Conservation (phyloP, 129 eudicot genomes). For the Flaveria ramosissima region DNA sequence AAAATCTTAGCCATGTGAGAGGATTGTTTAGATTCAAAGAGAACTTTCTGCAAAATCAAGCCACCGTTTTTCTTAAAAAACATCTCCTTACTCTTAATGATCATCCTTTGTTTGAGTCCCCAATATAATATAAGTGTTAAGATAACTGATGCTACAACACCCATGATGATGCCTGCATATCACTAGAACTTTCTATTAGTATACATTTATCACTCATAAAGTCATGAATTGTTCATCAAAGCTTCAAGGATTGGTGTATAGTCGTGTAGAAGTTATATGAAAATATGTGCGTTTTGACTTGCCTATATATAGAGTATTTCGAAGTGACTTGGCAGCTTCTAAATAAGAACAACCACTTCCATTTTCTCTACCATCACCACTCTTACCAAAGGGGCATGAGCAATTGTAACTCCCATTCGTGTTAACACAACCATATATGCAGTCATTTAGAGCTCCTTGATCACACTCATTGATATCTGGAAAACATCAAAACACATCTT, state of each 20-base stretch:
- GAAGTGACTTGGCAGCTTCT: background rate
- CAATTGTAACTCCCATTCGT: slow-evolving; percentile 21
- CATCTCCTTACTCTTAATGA: slow-evolving; percentile 23
- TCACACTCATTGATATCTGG: slow-evolving; percentile 30
- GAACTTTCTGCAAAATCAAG: slow-evolving; percentile 16
- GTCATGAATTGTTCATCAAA: too few relatives aligned
- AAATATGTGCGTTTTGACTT: background rate
- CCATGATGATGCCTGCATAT: slow-evolving; percentile 11
- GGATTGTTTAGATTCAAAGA: slow-evolving; percentile 24
- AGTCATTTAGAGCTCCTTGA: slow-evolving; percentile 4
- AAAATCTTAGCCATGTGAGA: slow-evolving; percentile 20
- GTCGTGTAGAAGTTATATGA: background rate
- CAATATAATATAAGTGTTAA: slow-evolving; percentile 20
- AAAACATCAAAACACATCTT: background rate
- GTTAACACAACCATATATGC: slow-evolving; percentile 15
- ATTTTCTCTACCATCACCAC: slow-evolving; percentile 21
- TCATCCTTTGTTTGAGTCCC: slow-evolving; percentile 25
- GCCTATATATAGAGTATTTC: background rate
- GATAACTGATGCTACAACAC: slow-evolving; percentile 5
- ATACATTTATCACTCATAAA: background rate
- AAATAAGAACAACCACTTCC: slow-evolving; percentile 28
- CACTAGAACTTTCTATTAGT: background rate
- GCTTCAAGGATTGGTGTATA: too few relatives aligned
- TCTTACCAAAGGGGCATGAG: slow-evolving; percentile 15
- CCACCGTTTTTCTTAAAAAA: slow-evolving; percentile 28